A percentile compares a stretch with the other conserved stretches of the same genome.
Evolutionary conservation across 768 basidiomycete species (phyloP).

Genomic region (Psilocybe cyanescens): DNA sequence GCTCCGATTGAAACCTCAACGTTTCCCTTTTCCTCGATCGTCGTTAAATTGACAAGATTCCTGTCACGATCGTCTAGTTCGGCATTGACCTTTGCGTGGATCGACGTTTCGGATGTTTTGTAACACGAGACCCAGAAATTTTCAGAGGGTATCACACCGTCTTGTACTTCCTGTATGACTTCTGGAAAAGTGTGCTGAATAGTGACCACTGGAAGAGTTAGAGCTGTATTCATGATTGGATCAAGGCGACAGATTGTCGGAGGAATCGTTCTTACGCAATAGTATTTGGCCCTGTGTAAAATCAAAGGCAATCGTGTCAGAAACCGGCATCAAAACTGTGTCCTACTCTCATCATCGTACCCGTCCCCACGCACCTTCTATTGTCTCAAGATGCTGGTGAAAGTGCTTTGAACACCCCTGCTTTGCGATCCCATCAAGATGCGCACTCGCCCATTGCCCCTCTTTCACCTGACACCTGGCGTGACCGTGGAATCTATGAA

Average conservation of each 20-base stretch:
- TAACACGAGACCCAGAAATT: conserved; percentile 81
- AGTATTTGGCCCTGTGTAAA: neutral
- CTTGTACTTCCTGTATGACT: conserved; percentile 66
- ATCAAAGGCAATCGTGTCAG: neutral
- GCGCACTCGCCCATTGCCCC: too few species aligned
- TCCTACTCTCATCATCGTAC: too few species aligned
- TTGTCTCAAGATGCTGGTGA: too few species aligned
- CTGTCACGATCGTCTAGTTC: conserved; percentile 57
- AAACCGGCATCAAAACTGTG: too few species aligned
- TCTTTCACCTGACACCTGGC: too few species aligned
- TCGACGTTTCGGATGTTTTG: conserved; percentile 49
- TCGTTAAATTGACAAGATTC: conserved; percentile 46
- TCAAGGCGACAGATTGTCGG: neutral
- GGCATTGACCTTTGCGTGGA: conserved; percentile 67
- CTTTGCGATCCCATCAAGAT: too few species aligned
- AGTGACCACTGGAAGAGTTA: conserved; percentile 53
- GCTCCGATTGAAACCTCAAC: conserved; percentile 36
- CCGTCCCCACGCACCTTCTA: too few species aligned
- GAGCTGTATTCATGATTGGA: conserved; percentile 11
- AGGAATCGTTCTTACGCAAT: neutral
- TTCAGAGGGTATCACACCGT: conserved; percentile 59
- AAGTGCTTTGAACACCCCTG: too few species aligned
- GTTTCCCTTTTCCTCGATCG: conserved; percentile 46
- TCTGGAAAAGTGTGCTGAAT: conserved; percentile 63
- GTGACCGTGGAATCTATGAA: too few species aligned